A percentile compares a stretch with the other conserved stretches of the same genome.
phyloP scores from a whole-genome alignment of 257 asterid species.

The Petunia axillaris region DNA sequence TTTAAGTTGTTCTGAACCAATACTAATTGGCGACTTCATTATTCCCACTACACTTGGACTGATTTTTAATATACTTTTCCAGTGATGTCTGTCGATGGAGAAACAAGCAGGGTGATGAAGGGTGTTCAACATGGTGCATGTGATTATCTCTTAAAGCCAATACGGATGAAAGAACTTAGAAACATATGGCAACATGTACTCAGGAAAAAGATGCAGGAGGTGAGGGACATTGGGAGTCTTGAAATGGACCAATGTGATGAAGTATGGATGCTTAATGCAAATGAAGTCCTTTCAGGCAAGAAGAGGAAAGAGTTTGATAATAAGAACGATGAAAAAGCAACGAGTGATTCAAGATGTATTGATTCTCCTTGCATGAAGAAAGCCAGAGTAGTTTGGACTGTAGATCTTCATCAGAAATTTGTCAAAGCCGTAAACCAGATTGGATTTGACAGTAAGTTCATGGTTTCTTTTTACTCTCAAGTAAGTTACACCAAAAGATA shows the following conservation, averaged over 20 bases:
- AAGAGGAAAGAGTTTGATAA: slow-evolving; percentile 61
- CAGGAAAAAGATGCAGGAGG: slow-evolving; percentile 63
- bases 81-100: slow-evolving; percentile 92
- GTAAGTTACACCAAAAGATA: background rate
- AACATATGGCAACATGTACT: slow-evolving; percentile 91
- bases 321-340: slow-evolving; percentile 51
- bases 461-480: background rate
- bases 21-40: background rate
- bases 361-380: slow-evolving; percentile 66
- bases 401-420: slow-evolving; percentile 73
- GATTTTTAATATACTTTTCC: slow-evolving; percentile 3
- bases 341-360: slow-evolving; percentile 26
- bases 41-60: background rate
- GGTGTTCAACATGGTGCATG: slow-evolving; percentile 86
- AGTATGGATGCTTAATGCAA: slow-evolving; percentile 45
- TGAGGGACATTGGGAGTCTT: slow-evolving; percentile 46
- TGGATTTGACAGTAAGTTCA: slow-evolving; percentile 67
- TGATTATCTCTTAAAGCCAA: slow-evolving; percentile 81
- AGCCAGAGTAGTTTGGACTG: slow-evolving; percentile 79
- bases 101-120: slow-evolving; percentile 80
- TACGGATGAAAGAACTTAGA: slow-evolving; percentile 70
- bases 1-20: background rate
- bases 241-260: slow-evolving; percentile 56
- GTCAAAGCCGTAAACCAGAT: slow-evolving; percentile 65
- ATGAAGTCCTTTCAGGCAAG: slow-evolving; percentile 56